Base-by-base conservation (phyloP, 495 filamentous ascomycete species). In the Bombardia bombarda region DNA sequence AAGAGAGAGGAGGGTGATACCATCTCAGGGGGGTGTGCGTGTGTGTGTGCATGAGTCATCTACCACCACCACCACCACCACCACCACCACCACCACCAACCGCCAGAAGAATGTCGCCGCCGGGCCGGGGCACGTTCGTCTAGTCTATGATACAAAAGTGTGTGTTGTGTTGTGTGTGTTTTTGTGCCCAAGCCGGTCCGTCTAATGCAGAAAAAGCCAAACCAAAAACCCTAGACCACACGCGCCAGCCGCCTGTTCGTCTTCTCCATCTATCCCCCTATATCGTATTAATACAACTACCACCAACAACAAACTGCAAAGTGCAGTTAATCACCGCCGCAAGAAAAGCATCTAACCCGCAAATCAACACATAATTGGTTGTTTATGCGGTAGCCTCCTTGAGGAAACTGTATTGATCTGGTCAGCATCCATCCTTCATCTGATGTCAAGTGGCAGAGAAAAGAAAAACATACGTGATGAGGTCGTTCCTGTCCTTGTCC, bases 401-500 rank as follows among this genome's bases (percentile, higher is more conserved):
- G 66, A 83, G 73, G 76, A 63, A 80, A 58, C 79, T 83, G 56
- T 51, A 6, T 53, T 47, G 57, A 46, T 32, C 3, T 38, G 6
- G 12, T 26, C 8, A 6, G 20, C 8, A 13, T 19, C 26, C 20
- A 32, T 14, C 2, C 19, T 23, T 3, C 3, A 19, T 16, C 17
- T 19, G 24, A 17, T 22, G 35, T 46, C 18, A 32, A 25, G 16
- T 10, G 21, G 49, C 35, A 51, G 52, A 45, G 52, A 38, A 28
- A 39, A 28, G 46, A 38, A 16, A 35, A 56, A 76, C 87, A 56
- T 84, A 94, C 87, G 89, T 90, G 78, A 97, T 94, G 55, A 99
- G 78, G 73, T 99, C 93, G 70, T 97, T 97, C 67, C 92, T 78
- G 75, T 99, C 92, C 85, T 96, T 96, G 53, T 76, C 80, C 85